A percentile compares a stretch with the other conserved stretches of the same genome.
phyloP scores from a whole-genome alignment of 2,329 filamentous ascomycete species.

The Trichoderma aggressivum region DNA sequence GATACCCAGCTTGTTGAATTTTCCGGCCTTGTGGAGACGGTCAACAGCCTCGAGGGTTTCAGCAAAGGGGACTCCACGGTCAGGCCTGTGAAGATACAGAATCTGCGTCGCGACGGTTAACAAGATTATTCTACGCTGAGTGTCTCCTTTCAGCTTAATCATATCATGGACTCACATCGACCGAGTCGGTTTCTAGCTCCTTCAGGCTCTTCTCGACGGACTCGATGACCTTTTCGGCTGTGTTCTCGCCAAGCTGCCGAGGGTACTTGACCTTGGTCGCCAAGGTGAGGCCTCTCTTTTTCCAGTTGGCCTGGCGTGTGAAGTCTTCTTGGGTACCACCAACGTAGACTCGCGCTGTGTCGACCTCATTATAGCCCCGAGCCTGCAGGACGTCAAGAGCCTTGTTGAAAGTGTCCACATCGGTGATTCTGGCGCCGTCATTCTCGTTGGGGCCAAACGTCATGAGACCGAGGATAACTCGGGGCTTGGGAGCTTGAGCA shows the following conservation, averaged over 20 bases:
- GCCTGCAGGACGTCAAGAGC: constrained; percentile 71
- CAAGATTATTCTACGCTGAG: not conserved
- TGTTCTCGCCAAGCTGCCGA: constrained; percentile 54
- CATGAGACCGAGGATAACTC: constrained; percentile 82
- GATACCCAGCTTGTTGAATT: constrained; percentile 76
- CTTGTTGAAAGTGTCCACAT: constrained; percentile 62
- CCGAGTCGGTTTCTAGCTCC: constrained; percentile 67
- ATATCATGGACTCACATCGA: constrained; percentile 56
- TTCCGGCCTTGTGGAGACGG: constrained; percentile 79
- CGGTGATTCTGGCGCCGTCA: constrained; percentile 68
- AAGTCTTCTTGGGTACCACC: constrained; percentile 73
- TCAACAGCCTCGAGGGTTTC: constrained; percentile 77
- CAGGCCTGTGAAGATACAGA: constrained; percentile 41
- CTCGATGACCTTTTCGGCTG: constrained; percentile 59
- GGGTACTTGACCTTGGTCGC: constrained; percentile 77
- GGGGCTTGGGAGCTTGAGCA: constrained; percentile 49
- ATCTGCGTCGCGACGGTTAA: constrained; percentile 28
- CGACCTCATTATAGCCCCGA: constrained; percentile 75
- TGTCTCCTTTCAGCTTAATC: not conserved
- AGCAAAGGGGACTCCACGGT: constrained; percentile 67
- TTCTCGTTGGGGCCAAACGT: constrained; percentile 67
- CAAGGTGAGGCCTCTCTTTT: constrained; percentile 70
- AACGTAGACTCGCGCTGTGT: constrained; percentile 76
- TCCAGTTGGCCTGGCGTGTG: constrained; percentile 71
- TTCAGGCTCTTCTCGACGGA: constrained; percentile 65